Evolutionary conservation across 371 early-diverging fungal species (phyloP), one percentile per base, ranked within the genome.

Genomic region (Batrachochytrium dendrobatidis): DNA sequence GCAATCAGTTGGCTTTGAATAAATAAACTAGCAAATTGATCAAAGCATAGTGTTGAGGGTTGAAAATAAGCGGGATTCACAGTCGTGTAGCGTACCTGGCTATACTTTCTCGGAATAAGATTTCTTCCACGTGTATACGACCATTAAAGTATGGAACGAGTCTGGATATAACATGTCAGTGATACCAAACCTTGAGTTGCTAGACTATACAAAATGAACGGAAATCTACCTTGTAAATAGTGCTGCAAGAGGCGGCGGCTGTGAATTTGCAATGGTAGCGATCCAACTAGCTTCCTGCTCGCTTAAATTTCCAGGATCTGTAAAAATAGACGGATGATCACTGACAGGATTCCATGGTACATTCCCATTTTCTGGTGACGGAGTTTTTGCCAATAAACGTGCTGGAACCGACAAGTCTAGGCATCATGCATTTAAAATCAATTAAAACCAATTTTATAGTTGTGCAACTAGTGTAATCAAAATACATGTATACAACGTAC

Each of bases 61-160:
- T n/a, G n/a, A n/a, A n/a, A n/a, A n/a, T n/a, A n/a, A n/a, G n/a
- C n/a, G n/a, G n/a, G n/a, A n/a, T n/a, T n/a, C n/a, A n/a, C n/a
- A n/a, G n/a, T n/a, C n/a, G n/a, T n/a, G n/a, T n/a, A n/a, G n/a
- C n/a, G n/a, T 18, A 56, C 64, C 51, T 64, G 17, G 81, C 79
- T 25, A 89, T 71, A 31, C 81, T 84, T 68, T 91, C 90, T 8
- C 86, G 72, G 58, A 83, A 89, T 58, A 85, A 69, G 54, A 92
- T 90, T 64, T 92, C 93, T 58, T 91, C 90, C 18, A 87, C 79
- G 61, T 85, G 86, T 64, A 84, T 82, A 45, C 83, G 81, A 1
- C 93, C 93, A 66, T 86, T 80, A 70, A 91, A 86, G 58, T 89
- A 92, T 2, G 83, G 81, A n/a, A 80, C 73, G 50, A 89, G 61